phyloP scores from a whole-genome alignment of 371 early-diverging fungal species.

The Coemansia sp. region DNA sequence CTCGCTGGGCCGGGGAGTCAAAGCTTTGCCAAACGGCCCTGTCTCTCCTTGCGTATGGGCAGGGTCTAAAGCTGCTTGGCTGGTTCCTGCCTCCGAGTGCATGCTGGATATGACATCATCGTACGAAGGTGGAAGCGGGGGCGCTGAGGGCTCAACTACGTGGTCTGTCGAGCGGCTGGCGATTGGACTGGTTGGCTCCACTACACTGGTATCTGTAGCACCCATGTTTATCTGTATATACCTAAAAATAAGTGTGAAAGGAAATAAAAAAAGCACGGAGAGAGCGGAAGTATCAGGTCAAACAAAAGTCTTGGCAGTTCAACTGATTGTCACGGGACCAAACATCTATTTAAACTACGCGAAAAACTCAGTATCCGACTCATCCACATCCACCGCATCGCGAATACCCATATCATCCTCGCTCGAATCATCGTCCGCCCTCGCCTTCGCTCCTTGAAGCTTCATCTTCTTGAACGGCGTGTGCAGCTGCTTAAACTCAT shows the following conservation, averaged over 20 bases:
- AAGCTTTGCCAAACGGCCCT: neutral
- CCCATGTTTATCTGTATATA: neutral
- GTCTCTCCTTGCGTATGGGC: neutral
- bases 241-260: neutral
- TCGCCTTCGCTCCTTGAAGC: neutral
- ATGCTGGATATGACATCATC: slow-evolving; percentile 23
- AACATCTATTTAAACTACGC: neutral
- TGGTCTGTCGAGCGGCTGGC: neutral
- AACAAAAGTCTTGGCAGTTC: neutral
- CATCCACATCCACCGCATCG: neutral
- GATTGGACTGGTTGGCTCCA: neutral
- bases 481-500: slow-evolving; percentile 85
- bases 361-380: slow-evolving; percentile 8
- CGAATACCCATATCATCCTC: slow-evolving; percentile 46
- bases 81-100: slow-evolving; percentile 6
- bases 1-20: neutral
- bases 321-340: neutral
- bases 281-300: too few species aligned
- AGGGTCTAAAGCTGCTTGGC: neutral
- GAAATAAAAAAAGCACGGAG: neutral
- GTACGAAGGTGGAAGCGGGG: slow-evolving; percentile 25
- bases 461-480: slow-evolving; percentile 54
- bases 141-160: neutral
- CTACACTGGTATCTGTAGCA: neutral
- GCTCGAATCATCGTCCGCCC: slow-evolving; percentile 39